Conservation (phyloP, 495 filamentous ascomycete species). For the Neurospora sp. region DNA sequence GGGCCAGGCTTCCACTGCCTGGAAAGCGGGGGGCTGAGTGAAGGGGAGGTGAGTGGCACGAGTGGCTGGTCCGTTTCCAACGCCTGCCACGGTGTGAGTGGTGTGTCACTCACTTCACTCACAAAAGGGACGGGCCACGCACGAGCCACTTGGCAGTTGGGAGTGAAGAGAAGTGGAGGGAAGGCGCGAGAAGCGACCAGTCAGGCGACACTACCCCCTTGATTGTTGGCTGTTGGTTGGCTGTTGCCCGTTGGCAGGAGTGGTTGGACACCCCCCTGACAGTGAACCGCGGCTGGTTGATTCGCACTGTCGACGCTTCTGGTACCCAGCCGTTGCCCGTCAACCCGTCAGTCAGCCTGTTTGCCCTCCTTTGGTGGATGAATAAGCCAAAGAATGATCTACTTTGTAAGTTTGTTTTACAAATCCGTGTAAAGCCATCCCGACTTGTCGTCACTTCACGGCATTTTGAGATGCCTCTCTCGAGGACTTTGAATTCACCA, state of each 20-base stretch:
- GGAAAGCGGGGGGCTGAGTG: not conserved
- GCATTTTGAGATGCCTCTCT: not conserved
- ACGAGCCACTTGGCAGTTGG: not conserved
- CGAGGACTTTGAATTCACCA: not conserved
- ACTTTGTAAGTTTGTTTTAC: not conserved
- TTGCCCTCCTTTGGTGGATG: not conserved
- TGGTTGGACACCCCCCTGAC: not conserved
- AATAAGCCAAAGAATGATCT: not conserved
- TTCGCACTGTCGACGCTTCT: not conserved
- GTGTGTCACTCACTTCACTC: not conserved
- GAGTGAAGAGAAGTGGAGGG: slow-evolving; percentile 20
- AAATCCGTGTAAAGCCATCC: too few species aligned
- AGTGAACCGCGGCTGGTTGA: not conserved
- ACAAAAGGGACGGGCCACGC: not conserved
- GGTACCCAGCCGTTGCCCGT: not conserved
- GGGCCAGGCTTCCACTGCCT: not conserved
- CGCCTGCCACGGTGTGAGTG: not conserved
- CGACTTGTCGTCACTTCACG: not conserved
- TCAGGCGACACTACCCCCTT: slow-evolving; percentile 2
- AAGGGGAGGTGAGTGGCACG: not conserved
- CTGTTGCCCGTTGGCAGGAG: not conserved
- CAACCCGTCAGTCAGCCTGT: not conserved
- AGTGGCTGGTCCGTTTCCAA: not conserved
- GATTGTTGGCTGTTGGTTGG: not conserved
- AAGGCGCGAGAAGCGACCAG: slow-evolving; percentile 22